Conservation (phyloP, 2,329 filamentous ascomycete genomes). For the Xylaria multiplex region DNA sequence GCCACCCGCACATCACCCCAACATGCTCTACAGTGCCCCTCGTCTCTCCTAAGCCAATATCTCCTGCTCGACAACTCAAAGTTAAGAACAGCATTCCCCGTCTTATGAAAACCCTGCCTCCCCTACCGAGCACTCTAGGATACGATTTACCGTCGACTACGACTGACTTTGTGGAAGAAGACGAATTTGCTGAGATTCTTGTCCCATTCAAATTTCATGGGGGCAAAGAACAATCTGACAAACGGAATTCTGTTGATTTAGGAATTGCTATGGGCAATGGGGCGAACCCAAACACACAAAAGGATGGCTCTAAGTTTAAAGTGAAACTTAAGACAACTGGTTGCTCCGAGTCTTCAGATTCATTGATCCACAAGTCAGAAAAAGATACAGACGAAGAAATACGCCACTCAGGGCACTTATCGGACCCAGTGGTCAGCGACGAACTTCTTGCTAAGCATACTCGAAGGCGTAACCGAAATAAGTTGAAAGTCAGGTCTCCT, state of each 20-base stretch:
- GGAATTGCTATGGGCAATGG: background rate
- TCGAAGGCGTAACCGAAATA: conserved; percentile 34
- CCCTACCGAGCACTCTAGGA: conserved; percentile 52
- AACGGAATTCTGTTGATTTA: background rate
- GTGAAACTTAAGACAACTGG: conserved; percentile 42
- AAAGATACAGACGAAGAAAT: conserved; percentile 30
- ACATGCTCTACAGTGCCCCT: conserved; percentile 50
- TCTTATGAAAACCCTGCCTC: conserved; percentile 63
- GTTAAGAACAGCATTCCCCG: conserved; percentile 62
- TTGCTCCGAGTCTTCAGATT: conserved; percentile 32
- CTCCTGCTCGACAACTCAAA: conserved; percentile 56
- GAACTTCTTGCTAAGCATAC: conserved; percentile 18
- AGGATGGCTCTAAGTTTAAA: conserved; percentile 43
- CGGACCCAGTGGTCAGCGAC: conserved; percentile 29
- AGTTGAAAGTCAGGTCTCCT: conserved; percentile 43
- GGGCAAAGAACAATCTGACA: conserved; percentile 4
- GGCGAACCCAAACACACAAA: conserved; percentile 30
- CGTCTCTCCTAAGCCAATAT: conserved; percentile 61
- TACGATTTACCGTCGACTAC: conserved; percentile 40
- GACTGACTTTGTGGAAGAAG: conserved; percentile 40
- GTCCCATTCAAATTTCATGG: conserved; percentile 43
- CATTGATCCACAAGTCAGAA: conserved; percentile 28
- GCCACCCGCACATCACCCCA: conserved; percentile 44
- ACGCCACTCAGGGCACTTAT: conserved; percentile 24
- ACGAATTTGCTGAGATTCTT: conserved; percentile 45